phyloP scores from a whole-genome alignment of 179 eudicot genomes.

The Beta lomatogona region DNA sequence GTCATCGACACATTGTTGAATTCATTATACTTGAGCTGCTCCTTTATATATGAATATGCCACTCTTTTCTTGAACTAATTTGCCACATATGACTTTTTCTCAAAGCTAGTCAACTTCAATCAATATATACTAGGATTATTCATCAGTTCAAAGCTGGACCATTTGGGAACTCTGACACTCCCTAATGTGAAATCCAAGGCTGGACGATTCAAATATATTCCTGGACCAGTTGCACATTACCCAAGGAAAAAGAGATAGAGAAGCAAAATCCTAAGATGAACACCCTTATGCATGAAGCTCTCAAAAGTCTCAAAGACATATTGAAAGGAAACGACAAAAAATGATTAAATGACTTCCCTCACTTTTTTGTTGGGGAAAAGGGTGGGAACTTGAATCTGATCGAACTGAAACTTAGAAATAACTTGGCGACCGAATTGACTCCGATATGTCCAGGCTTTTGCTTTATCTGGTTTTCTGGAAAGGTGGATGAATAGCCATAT shows the following conservation, averaged over 20 bases:
- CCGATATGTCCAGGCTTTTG: not conserved
- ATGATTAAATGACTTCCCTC: no score
- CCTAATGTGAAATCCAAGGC: not conserved
- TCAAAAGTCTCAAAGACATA: not conserved
- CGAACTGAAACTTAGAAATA: not conserved
- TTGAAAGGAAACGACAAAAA: no score
- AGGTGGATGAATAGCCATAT: not conserved
- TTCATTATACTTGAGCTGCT: not conserved
- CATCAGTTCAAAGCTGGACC: not conserved
- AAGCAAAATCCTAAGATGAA: not conserved
- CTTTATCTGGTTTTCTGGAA: not conserved
- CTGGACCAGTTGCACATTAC: not conserved
- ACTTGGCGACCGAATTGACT: not conserved
- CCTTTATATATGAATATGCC: not conserved
- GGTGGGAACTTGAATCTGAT: not conserved
- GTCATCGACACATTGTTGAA: not conserved
- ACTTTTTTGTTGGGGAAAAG: not conserved
- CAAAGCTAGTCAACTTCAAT: not conserved
- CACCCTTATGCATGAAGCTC: not conserved
- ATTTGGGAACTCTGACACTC: not conserved
- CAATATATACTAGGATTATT: not conserved
- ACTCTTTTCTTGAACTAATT: not conserved
- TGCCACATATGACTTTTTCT: not conserved
- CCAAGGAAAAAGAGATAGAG: not conserved
- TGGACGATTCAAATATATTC: not conserved